Evolutionary conservation across 2,329 filamentous ascomycete species (phyloP).

Genomic region (Pseudogymnoascus sp.): DNA sequence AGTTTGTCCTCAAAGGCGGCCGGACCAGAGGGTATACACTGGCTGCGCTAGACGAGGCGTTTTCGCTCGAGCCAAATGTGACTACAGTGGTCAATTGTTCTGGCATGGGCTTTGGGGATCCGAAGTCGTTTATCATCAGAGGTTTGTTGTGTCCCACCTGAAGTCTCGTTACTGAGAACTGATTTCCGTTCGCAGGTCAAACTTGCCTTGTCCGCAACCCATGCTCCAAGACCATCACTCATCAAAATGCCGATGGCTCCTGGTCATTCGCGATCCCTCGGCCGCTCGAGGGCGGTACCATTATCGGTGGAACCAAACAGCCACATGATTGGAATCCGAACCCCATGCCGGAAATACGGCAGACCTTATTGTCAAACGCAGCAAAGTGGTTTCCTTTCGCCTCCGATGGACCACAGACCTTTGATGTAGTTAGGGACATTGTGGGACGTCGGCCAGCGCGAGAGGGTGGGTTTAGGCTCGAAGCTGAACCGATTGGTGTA

Average conservation of each 20-base stretch:
- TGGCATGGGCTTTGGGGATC: constrained; percentile 36
- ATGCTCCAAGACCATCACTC: constrained; percentile 44
- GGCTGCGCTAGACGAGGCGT: constrained; percentile 30
- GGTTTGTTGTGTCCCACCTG: constrained; percentile 15
- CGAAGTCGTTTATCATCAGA: constrained; percentile 36
- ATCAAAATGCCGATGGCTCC: constrained; percentile 54
- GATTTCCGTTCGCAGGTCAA: constrained; percentile 30
- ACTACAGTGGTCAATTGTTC: constrained; percentile 38
- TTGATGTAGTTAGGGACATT: constrained; percentile 39
- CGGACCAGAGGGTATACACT: constrained; percentile 20
- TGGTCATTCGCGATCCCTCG: constrained; percentile 59
- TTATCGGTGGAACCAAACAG: constrained; percentile 62
- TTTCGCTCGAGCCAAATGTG: constrained; percentile 29
- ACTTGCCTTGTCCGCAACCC: constrained; percentile 40
- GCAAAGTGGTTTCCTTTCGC: constrained; percentile 35
- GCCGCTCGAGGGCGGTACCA: constrained; percentile 53
- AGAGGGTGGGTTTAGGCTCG: constrained; percentile 31
- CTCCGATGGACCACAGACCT: constrained; percentile 29
- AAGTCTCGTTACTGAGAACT: neutral
- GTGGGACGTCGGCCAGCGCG: constrained; percentile 39
- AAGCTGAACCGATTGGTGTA: constrained; percentile 8
- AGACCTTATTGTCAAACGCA: constrained; percentile 38
- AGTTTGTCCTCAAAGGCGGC: constrained; percentile 35
- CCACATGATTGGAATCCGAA: constrained; percentile 46
- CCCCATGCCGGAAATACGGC: constrained; percentile 41